Evolutionary conservation across 345 rosid species (phyloP).

Genomic region (Eucalyptus regnans): DNA sequence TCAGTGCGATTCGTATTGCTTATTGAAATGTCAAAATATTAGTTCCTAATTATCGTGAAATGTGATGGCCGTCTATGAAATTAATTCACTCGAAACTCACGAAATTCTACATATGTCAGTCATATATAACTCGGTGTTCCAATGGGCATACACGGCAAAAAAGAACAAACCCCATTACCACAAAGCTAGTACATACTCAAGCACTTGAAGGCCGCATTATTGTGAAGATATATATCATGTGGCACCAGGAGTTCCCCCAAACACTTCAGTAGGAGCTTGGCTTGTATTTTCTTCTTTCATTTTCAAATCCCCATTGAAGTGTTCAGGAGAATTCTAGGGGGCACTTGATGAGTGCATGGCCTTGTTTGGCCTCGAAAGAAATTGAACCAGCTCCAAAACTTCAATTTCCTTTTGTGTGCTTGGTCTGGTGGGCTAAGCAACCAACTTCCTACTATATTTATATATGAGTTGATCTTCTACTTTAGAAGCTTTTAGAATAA

Average conservation of each 20-base stretch:
- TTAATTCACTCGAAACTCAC: neutral
- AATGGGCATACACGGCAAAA: neutral
- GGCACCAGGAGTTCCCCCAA: slow-evolving; percentile 45
- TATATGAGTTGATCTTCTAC: neutral
- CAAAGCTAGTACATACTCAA: neutral
- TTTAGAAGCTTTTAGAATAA: neutral
- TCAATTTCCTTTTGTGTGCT: neutral
- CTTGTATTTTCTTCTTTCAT: neutral
- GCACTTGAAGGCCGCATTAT: neutral
- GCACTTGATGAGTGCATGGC: neutral
- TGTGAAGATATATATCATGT: neutral
- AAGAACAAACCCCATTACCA: neutral
- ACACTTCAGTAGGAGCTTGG: slow-evolving; percentile 30
- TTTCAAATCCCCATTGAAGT: slow-evolving; percentile 19
- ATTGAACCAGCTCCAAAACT: neutral
- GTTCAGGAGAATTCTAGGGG: slow-evolving; percentile 18
- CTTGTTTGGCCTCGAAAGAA: neutral
- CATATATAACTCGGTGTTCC: neutral
- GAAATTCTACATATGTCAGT: neutral
- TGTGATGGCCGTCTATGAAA: neutral
- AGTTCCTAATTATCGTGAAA: neutral
- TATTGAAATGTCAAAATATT: neutral
- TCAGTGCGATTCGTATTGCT: neutral
- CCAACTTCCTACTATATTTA: neutral
- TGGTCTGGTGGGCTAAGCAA: neutral